Evolutionary conservation across 768 basidiomycete species (phyloP), one percentile per base, ranked within the genome.

Genomic region (Strobilomyces confusus): DNA sequence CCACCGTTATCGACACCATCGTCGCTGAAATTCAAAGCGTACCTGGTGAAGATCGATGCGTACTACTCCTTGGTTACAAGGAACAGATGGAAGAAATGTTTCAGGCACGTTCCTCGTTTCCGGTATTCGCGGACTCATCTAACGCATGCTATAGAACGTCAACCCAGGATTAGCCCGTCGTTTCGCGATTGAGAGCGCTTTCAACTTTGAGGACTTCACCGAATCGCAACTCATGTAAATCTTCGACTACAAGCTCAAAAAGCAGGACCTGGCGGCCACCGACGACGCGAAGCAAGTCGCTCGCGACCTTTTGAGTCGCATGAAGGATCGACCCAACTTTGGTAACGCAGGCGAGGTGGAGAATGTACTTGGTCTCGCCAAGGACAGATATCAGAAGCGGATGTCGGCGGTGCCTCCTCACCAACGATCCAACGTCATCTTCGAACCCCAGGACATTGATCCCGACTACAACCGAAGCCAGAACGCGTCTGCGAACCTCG

Each of bases 21-120:
- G 86, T 88, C 0, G 86, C 86, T 0, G 86, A 88, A 64, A 79
- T 88, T 3, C 86, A 88, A 58, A 84, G 77, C 42, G 76, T 76
- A 0, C 82, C 82, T 1, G 84, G 86, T 5, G 86, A 88, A 61
- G 86, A 87, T 62, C 75, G 84, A 29, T 86, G 83, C 49, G 81
- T 88, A 0, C 69, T 88, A 12, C 64, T 87, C 41, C 63, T 85
- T 1, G 86, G 86, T 0, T 88, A 87, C 65, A 79, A 81, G 52
- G 73, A 79, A 5, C 73, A 86, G 59, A 87, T 87, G 77, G 63
- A 69, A n/a, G 81, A 87, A 23, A 88, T 88, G 87, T 87, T 87
- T 67, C 83, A 85, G 72, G 86, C 79, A 63, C 42, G 70, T 52
- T 17, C 43, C 5, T 4, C 1, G 19, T n/a, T 6, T 12, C n/a